Base-by-base conservation (phyloP, 306 rosid genomes). In the Vigna angularis region DNA sequence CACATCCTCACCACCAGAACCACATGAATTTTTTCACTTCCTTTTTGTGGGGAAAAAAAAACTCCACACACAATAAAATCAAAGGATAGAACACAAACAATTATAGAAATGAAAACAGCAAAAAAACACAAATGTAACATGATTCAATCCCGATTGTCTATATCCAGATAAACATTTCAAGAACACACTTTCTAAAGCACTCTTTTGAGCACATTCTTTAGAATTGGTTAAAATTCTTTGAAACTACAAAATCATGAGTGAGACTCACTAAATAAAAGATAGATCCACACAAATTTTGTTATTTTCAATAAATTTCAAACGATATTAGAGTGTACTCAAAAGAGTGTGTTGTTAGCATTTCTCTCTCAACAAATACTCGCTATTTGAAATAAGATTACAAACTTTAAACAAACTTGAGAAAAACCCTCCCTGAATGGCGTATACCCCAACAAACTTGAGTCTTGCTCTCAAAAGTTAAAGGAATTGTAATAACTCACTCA, bases 1-100 rank as follows among this genome's bases (percentile, higher is more conserved):
- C 65, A 44, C 38, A 22, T 78, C 48, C 40, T 63, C 71, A 82
- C 42, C 70, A 13, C 59, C 30, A 83, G 16, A 52, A 70, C 52
- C 67, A 40, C 38, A 17, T 45, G 47, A 57, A 52, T 15, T 61
- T 73, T 24, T 24, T 36, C 28, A 65, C 32, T 44, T 72, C 68
- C 64, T 57, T 61, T 55, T 34, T 4, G 3, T 4, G 22, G 16
- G 30, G 14, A 14, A 22, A 20, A 56, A 22, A 56, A 5, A 13
- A 6, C 26, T 12, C 7, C 15, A 56, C 34, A 4, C 28, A 22
- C 16, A 22, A 18, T 9, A 52, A 8, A 3, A 7, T 52, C 5
- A 52, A 52, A 52, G 26, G 12, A 52, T 52, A 18, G 30, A 55
- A 20, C 11, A 55, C 61, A 18, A 26, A 55, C 30, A 53, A 42